Evolutionary conservation across 495 filamentous ascomycete genomes (phyloP), one percentile per base, ranked within the genome.

Genomic region (Talaromyces liani): DNA sequence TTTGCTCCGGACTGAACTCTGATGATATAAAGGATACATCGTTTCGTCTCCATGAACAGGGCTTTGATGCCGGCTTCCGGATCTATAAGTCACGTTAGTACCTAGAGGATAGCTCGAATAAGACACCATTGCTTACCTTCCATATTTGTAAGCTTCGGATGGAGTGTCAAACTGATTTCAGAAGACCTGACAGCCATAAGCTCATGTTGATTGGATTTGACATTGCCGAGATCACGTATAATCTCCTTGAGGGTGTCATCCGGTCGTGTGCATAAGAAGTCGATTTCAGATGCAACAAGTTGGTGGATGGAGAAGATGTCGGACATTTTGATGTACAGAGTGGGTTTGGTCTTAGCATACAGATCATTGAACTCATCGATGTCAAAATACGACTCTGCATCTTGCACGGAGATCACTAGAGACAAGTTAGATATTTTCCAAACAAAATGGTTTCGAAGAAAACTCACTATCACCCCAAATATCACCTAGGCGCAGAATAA

Each of bases 351-450:
- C 69, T 93, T 91, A 56, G 93, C 88, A 69, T 97, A 98, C 27
- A 98, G 84, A 69, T 99, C 94, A 67, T 97, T 97, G 82, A 93
- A 98, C 66, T 97, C 93, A 71, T 98, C 94, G 70, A 98, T 97
- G 71, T 97, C 95, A 72, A 97, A 98, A 22, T 93, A 92, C 54
- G 84, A 83, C 71, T 98, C 95, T 3, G 90, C 88, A 68, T 91
- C 87, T 55, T 89, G 88, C 20, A 98, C 88, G 12, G 87, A 85
- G 64, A 98, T 90, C 68, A 99, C 84, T 78, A 79, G 67, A 61
- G 71, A 67, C 27, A 57, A 41, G 69, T 77, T 68, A 75, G 73
- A 22, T 6, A 51, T 24, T 36, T 61, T 63, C 9, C 62, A 56
- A 33, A 53, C 3, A 62, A 63, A 49, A 22, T 3, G 18, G 10